These are phyloP conservation scores for Trapa incisa DNA, from an alignment of 345 rosid species.

Conservation along the genomic window DNA sequence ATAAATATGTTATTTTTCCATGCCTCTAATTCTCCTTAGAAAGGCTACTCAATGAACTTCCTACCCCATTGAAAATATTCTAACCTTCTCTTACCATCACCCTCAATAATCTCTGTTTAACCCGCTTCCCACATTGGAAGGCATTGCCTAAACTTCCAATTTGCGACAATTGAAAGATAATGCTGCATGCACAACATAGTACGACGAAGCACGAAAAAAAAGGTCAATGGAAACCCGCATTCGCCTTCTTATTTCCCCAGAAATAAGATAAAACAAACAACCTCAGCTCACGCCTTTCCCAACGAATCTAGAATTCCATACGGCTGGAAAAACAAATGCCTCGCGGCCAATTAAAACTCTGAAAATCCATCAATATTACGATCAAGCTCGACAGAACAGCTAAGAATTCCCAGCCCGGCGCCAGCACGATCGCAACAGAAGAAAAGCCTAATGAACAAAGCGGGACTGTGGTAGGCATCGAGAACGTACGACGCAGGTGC, in stretches of 20 bases:
- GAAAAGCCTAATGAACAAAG: background rate
- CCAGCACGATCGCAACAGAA: background rate
- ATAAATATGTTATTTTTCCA: too few relatives aligned
- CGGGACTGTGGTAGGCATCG: background rate
- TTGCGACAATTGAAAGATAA: background rate
- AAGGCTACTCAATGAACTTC: background rate
- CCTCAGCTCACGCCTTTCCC: too few relatives aligned
- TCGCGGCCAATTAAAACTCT: background rate
- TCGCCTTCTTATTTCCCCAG: too few relatives aligned
- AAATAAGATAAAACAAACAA: too few relatives aligned
- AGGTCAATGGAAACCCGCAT: background rate
- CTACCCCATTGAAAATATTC: background rate
- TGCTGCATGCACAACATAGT: background rate
- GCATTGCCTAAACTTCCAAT: too few relatives aligned
- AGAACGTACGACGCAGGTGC: slow-evolving; percentile 22
- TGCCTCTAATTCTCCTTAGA: background rate
- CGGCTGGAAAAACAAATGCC: background rate
- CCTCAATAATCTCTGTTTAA: background rate
- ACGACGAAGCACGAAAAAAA: background rate
- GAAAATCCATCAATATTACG: background rate
- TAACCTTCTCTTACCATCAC: too few relatives aligned
- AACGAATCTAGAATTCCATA: background rate
- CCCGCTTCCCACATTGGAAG: too few relatives aligned
- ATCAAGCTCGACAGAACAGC: background rate
- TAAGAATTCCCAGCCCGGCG: background rate